Percentiles rank a stretch among this genome's conserved stretches.
These are phyloP conservation scores for Chaetoceros tenuissimus DNA, from an alignment of 108 stramenopile species.

Conservation along the genomic window DNA sequence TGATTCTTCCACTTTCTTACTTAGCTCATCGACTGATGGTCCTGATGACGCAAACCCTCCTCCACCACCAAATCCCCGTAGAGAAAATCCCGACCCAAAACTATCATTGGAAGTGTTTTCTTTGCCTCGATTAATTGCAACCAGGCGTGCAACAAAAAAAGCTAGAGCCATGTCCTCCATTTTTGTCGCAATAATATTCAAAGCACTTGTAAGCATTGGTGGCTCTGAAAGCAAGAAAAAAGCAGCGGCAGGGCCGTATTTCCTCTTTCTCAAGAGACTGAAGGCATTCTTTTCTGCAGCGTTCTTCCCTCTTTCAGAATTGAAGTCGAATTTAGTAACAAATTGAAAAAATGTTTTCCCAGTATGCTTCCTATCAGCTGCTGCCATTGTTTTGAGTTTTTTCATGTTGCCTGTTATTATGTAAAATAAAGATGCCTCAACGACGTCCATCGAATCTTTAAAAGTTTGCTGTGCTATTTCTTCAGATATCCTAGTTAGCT, in stretches of 20 bases:
- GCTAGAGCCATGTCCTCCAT: conserved; percentile 69
- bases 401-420: conserved; percentile 58
- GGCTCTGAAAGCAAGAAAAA: conserved; percentile 81
- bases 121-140: conserved; percentile 26
- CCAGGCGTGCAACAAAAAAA: conserved; percentile 64
- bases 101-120: background rate
- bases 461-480: conserved; percentile 72
- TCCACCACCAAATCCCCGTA: conserved; percentile 63
- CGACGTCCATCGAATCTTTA: conserved; percentile 50
- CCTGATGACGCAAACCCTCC: conserved; percentile 60
- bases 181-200: conserved; percentile 63
- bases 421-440: conserved; percentile 73
- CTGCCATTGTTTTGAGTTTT: conserved; percentile 59
- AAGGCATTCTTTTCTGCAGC: conserved; percentile 85
- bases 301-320: conserved; percentile 51
- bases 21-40: conserved; percentile 2
- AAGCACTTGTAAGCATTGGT: conserved; percentile 64
- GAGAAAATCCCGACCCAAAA: conserved; percentile 27
- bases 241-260: conserved; percentile 58
- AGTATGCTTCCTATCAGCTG: conserved; percentile 55
- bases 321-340: conserved; percentile 55
- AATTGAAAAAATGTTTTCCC: conserved; percentile 77
- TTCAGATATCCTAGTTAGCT: conserved; percentile 50
- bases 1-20: conserved; percentile 20
- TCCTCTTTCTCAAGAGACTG: conserved; percentile 66